Percentiles rank a stretch among this genome's conserved stretches.
Evolutionary conservation across 2,329 filamentous ascomycete species (phyloP).

Genomic region (Apiospora pterosperma): DNA sequence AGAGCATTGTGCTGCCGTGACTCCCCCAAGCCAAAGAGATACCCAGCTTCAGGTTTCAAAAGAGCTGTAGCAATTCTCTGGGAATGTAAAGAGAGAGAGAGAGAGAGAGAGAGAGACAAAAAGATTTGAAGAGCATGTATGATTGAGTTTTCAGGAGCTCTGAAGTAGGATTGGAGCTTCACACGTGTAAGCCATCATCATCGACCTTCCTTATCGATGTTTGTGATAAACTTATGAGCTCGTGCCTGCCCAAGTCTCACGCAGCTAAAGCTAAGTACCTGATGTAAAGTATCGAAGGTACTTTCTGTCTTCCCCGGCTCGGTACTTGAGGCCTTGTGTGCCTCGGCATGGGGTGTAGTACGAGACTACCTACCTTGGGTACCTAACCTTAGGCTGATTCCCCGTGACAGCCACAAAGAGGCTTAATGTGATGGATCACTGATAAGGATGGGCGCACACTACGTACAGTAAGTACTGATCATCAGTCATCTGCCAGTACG

Average conservation of each 20-base stretch:
- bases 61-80: background rate
- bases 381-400: background rate
- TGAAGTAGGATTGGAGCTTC: background rate
- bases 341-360: background rate
- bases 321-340: background rate
- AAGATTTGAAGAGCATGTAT: background rate
- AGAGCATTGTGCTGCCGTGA: constrained; percentile 44
- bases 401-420: background rate
- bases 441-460: background rate
- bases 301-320: background rate
- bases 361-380: too few relatives aligned
- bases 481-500: background rate
- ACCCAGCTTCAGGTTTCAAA: background rate
- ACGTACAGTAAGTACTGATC: background rate
- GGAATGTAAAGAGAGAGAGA: background rate
- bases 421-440: background rate
- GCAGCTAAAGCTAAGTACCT: too few relatives aligned
- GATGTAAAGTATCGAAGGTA: background rate
- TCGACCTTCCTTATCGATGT: background rate
- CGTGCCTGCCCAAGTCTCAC: background rate
- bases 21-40: background rate
- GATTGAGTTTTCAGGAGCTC: background rate
- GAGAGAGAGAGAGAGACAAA: background rate
- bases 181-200: constrained; percentile 2
- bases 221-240: background rate